Percentiles rank a stretch among this genome's conserved stretches.
These are phyloP conservation scores for Alloteropsis angusta DNA, from an alignment of 202 grass and related monocot species.

Conservation along the genomic window DNA sequence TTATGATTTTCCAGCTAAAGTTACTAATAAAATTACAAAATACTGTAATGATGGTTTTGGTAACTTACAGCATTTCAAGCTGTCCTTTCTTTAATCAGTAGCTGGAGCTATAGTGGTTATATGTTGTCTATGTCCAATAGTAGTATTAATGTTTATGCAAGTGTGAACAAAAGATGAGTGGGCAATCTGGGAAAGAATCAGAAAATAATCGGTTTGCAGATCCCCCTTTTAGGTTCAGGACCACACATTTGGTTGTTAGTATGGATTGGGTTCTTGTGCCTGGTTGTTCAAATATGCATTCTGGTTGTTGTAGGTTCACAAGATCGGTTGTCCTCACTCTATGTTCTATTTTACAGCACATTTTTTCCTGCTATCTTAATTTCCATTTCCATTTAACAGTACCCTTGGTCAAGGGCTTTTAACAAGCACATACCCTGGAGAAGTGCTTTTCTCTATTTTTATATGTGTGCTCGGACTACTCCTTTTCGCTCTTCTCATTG, in stretches of 20 bases:
- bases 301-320: background rate
- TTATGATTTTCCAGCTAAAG: background rate
- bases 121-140: background rate
- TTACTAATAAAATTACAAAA: background rate
- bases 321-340: background rate
- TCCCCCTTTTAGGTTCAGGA: background rate
- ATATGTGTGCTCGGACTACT: constrained; percentile 70
- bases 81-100: background rate
- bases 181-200: background rate
- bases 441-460: constrained; percentile 64
- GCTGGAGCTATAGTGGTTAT: background rate
- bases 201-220: background rate
- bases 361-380: background rate
- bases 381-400: constrained; percentile 32
- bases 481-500: constrained; percentile 79
- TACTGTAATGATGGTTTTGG: background rate
- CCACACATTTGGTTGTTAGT: background rate
- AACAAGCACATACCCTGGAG: constrained; percentile 61
- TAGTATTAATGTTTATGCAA: background rate
- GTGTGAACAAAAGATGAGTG: background rate
- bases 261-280: background rate
- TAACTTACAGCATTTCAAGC: background rate
- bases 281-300: background rate
- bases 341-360: background rate
- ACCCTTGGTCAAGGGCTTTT: constrained; percentile 66